Conservation (phyloP, 2,329 filamentous ascomycete genomes). For the Mycogone perniciosa region DNA sequence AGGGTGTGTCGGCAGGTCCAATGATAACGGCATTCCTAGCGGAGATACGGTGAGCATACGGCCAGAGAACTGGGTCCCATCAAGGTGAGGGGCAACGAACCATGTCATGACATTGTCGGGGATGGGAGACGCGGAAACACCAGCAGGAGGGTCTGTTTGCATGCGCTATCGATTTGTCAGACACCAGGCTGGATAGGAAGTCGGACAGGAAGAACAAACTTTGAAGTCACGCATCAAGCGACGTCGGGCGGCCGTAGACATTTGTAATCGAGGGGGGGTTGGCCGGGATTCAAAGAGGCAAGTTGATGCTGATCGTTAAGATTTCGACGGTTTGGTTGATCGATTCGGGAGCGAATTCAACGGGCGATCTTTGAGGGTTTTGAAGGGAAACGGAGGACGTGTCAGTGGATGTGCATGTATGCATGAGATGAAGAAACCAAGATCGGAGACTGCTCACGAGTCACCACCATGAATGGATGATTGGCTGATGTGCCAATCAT, state of each 20-base stretch:
- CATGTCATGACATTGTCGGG: conserved; percentile 97
- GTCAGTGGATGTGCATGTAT: neutral
- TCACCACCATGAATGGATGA: conserved; percentile 7
- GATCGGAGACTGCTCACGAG: conserved; percentile 6
- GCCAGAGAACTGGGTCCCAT: neutral
- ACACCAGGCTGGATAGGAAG: neutral
- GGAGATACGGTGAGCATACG: conserved; percentile 15
- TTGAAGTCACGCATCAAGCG: conserved; percentile 99
- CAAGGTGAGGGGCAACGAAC: conserved; percentile 41
- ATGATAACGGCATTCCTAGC: conserved; percentile 96
- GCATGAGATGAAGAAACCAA: neutral
- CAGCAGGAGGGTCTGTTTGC: conserved; percentile 96
- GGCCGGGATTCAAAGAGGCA: neutral
- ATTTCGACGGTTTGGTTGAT: too few species aligned
- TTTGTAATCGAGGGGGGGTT: conserved; percentile 20
- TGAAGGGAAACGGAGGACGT: neutral
- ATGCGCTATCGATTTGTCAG: conserved; percentile 62
- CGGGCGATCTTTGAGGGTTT: too few species aligned
- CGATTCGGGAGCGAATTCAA: too few species aligned
- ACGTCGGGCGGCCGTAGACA: conserved; percentile 90
- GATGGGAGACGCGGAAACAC: conserved; percentile 91
- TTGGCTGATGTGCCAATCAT: neutral
- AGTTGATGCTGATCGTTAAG: neutral
- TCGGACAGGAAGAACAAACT: conserved; percentile 46
- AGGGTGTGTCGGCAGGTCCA: conserved; percentile 91